Percentiles rank a stretch among this genome's conserved stretches.
Evolutionary conservation across 179 eudicot species (phyloP).

Genomic region (Patellifolia procumbens): DNA sequence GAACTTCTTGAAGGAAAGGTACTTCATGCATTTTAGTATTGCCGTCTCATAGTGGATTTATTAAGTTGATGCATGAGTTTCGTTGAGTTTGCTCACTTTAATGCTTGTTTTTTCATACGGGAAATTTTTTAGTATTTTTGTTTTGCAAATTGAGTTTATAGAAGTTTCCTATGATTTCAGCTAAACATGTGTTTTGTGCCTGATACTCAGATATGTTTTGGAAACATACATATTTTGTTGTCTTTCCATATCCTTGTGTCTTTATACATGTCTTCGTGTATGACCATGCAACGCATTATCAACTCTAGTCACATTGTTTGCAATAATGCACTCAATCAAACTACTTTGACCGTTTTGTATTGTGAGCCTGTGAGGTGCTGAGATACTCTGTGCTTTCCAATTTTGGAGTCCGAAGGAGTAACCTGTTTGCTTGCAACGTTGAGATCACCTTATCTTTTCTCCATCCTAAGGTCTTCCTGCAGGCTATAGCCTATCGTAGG

Average conservation of each 20-base stretch:
- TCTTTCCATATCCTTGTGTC: background rate
- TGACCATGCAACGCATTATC: background rate
- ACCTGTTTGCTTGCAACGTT: background rate
- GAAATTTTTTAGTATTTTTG: too few relatives aligned
- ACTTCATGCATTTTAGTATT: background rate
- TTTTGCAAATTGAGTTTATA: background rate
- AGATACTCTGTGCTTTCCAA: background rate
- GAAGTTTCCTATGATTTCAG: background rate
- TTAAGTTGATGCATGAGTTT: background rate
- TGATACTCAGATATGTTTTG: background rate
- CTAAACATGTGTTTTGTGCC: background rate
- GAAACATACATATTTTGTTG: background rate
- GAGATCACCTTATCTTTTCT: background rate
- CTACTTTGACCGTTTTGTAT: background rate
- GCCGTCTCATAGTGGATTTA: background rate
- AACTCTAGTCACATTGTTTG: background rate
- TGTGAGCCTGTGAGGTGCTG: background rate
- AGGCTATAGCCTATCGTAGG: background rate
- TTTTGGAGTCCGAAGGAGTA: background rate
- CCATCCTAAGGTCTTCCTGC: background rate
- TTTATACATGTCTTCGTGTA: too few relatives aligned
- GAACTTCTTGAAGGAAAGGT: slow-evolving; percentile 94
- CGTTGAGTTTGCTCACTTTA: background rate
- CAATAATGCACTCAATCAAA: background rate
- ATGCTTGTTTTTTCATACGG: background rate